phyloP scores from a whole-genome alignment of 257 asterid genomes.

The Sherardia arvensis region DNA sequence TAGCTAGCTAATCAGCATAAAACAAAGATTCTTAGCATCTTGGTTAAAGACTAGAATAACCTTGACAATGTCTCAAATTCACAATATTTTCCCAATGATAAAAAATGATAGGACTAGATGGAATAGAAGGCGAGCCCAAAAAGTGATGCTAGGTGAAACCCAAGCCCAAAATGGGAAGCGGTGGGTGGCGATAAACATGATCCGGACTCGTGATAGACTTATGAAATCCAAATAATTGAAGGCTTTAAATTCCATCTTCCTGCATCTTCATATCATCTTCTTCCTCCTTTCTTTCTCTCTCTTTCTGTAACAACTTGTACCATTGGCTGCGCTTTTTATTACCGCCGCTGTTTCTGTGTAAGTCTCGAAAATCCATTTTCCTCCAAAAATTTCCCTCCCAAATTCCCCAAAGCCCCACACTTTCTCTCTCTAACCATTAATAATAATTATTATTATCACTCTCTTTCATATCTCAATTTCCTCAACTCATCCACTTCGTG shows the following conservation, averaged over 20 bases:
- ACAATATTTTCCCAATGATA: background rate
- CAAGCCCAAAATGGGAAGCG: background rate
- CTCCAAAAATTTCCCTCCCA: conserved; percentile 9
- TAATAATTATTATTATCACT: background rate
- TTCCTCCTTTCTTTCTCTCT: background rate
- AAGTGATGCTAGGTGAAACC: background rate
- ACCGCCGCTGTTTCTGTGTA: background rate
- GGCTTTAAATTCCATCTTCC: conserved; percentile 7
- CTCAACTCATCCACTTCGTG: background rate
- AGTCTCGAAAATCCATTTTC: background rate
- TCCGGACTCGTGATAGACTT: conserved; percentile 10
- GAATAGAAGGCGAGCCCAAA: background rate
- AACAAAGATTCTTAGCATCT: no score
- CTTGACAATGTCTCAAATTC: no score
- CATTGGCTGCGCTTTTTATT: background rate
- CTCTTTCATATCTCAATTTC: background rate
- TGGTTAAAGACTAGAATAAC: no score
- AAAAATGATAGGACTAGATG: no score
- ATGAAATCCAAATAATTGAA: conserved; percentile 20
- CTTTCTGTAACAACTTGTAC: background rate
- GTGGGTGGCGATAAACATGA: background rate
- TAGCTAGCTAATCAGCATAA: no score
- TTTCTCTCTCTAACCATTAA: background rate
- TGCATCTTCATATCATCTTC: background rate
- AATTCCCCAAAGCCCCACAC: background rate